Percentiles rank a stretch among this genome's conserved stretches.
Evolutionary conservation across 208 protist genomes (phyloP).

Genomic region (Leishmania guyanensis): DNA sequence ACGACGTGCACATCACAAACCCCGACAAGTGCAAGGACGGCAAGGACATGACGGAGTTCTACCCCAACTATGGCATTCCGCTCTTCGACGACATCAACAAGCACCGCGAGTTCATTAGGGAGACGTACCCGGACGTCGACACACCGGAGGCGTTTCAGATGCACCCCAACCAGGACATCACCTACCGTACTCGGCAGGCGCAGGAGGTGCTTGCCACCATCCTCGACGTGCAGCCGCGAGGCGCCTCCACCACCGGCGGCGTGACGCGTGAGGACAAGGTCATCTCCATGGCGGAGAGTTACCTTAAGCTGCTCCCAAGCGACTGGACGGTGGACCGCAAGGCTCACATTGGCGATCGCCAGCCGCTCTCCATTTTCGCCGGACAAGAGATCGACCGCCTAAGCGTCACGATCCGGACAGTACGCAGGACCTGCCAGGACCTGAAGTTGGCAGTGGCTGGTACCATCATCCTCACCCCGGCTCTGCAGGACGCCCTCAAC

Average conservation of each 20-base stretch:
- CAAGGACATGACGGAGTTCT: slow-evolving; percentile 87
- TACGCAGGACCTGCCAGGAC: slow-evolving; percentile 91
- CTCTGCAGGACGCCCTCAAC: slow-evolving; percentile 94
- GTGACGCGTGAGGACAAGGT: slow-evolving; percentile 95
- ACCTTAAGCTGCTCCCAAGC: slow-evolving; percentile 91
- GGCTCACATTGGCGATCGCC: slow-evolving; percentile 76
- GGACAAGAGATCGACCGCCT: slow-evolving; percentile 97
- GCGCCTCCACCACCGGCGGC: slow-evolving; percentile 78
- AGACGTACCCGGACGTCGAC: slow-evolving; percentile 96
- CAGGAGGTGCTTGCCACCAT: slow-evolving; percentile 95
- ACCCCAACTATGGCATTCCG: slow-evolving; percentile 85
- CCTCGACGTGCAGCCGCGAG: slow-evolving; percentile 96
- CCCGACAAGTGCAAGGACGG: slow-evolving; percentile 86
- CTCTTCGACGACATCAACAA: slow-evolving; percentile 94
- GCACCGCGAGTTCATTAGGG: slow-evolving; percentile 93
- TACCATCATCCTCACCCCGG: slow-evolving; percentile 97
- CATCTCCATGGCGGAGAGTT: slow-evolving; percentile 86
- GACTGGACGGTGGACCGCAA: slow-evolving; percentile 91
- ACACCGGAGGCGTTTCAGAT: slow-evolving; percentile 97
- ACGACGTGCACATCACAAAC: slow-evolving; percentile 91
- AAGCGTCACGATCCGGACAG: slow-evolving; percentile 72
- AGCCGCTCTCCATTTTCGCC: slow-evolving; percentile 97
- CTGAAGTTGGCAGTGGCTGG: slow-evolving; percentile 97
- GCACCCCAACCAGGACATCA: slow-evolving; percentile 97
- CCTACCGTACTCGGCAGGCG: slow-evolving; percentile 92